Base-by-base conservation (phyloP, 169 alveolate genomes). In the Pseudocohnilembus persalinus region DNA sequence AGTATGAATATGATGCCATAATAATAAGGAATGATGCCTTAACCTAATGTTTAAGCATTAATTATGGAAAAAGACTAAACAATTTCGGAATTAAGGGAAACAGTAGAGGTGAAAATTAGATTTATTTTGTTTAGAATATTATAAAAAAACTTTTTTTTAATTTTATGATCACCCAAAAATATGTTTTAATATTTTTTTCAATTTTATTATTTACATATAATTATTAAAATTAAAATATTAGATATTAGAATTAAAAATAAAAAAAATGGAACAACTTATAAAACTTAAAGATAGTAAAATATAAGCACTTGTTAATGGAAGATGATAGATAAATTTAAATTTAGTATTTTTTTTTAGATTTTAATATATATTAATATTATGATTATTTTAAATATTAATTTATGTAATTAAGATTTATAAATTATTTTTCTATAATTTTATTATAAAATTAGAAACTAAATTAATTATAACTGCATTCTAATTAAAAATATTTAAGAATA, bases 251-350 rank as follows among this genome's bases (percentile, higher is more conserved):
- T 89, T 83, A 0, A 89, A 92, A 76, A 88, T 90, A 25, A 77
- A 78, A 24, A 86, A 90, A 77, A 83, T 92, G 63, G 88, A 92
- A 77, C 65, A 92, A 74, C 89, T 92, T 11, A 83, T 89, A 33
- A 86, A 88, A 77, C 80, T 88, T 27, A 90, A 90, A 89, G 96
- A 80, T 76, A 81, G 86, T 24, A 86, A 86, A 86, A 85, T 85
- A 29, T 49, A 85, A 81, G 34, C 77, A 25, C 64, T 78, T 25
- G 68, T 81, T 4, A 72, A 80, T 29, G 78, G 78, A 74, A 32
- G 77, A n/a, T n/a, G n/a, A n/a, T n/a, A n/a, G n/a, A n/a, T n/a
- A n/a, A n/a, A n/a, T n/a, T n/a, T n/a, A n/a, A n/a, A n/a, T n/a
- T n/a, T n/a, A n/a, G n/a, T n/a, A n/a, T n/a, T n/a, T n/a, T n/a